Evolutionary conservation across 768 basidiomycete species (phyloP).

Genomic region (Galerina marginata): DNA sequence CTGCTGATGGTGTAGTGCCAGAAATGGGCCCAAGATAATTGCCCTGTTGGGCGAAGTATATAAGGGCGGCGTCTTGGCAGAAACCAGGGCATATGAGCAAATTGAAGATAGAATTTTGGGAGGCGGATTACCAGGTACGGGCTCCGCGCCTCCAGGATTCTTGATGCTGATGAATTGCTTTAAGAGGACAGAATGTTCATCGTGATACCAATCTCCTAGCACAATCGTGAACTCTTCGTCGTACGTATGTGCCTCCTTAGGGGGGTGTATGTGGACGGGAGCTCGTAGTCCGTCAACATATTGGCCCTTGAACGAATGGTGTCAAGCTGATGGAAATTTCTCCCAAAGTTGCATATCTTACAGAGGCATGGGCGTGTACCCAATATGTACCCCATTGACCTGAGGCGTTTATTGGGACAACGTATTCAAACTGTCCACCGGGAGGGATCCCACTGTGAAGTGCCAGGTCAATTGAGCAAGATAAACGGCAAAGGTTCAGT

Average conservation of each 20-base stretch:
- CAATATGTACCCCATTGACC: conserved; percentile 84
- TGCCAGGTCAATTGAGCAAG: neutral
- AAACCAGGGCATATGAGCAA: neutral
- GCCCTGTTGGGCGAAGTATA: conserved; percentile 83
- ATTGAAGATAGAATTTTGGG: neutral
- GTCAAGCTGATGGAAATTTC: neutral
- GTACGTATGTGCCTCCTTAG: conserved; percentile 70
- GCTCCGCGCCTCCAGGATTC: conserved; percentile 88
- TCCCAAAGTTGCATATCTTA: conserved; percentile 29
- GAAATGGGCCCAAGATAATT: conserved; percentile 68
- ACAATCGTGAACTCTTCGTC: conserved; percentile 91
- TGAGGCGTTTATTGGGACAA: conserved; percentile 69
- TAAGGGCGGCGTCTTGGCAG: conserved; percentile 68
- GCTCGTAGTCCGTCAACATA: conserved; percentile 94
- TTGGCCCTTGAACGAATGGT: conserved; percentile 61
- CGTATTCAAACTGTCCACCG: conserved; percentile 72
- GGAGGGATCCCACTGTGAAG: conserved; percentile 74
- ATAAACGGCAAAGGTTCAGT: neutral
- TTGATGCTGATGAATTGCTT: conserved; percentile 69
- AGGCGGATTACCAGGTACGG: conserved; percentile 71
- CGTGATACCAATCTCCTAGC: conserved; percentile 93
- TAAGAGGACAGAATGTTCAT: conserved; percentile 67
- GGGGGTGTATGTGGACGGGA: conserved; percentile 78
- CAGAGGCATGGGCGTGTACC: conserved; percentile 72
- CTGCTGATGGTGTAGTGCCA: conserved; percentile 53